Evolutionary conservation across 129 eudicot species (phyloP).

Genomic region (Saussurea involucrata): DNA sequence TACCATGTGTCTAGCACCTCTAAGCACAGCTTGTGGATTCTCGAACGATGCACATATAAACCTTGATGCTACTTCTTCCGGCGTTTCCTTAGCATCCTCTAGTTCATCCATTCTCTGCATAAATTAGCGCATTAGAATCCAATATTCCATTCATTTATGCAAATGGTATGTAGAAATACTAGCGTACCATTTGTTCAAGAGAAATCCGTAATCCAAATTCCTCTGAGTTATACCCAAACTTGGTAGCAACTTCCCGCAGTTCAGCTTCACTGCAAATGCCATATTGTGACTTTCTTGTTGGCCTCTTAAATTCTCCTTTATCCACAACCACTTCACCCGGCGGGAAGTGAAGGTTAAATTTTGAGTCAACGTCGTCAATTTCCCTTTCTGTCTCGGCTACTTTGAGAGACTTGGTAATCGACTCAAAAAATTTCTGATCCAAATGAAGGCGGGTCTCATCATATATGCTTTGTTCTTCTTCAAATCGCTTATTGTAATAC

Average conservation of each 20-base stretch:
- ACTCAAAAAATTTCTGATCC: conserved; percentile 63
- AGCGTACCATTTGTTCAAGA: conserved; percentile 66
- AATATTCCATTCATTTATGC: neutral
- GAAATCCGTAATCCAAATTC: conserved; percentile 81
- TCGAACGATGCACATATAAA: conserved; percentile 68
- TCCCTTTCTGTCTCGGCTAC: conserved; percentile 83
- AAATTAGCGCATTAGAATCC: conserved; percentile 1
- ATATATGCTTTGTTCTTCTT: conserved; percentile 67
- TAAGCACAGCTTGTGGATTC: conserved; percentile 79
- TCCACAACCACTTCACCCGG: conserved; percentile 70
- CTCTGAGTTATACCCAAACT: conserved; percentile 83
- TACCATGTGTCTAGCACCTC: conserved; percentile 99
- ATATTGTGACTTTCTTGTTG: conserved; percentile 70
- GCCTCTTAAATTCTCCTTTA: conserved; percentile 86
- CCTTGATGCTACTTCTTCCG: conserved; percentile 75
- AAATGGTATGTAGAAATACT: neutral
- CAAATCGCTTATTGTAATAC: conserved; percentile 72
- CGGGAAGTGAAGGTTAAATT: conserved; percentile 84
- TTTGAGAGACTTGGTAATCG: conserved; percentile 59
- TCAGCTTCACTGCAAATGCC: conserved; percentile 78
- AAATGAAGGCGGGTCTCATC: conserved; percentile 68
- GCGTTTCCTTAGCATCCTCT: conserved; percentile 79
- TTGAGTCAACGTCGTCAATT: conserved; percentile 87
- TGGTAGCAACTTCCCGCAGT: conserved; percentile 75
- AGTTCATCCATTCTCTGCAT: conserved; percentile 73